Base-by-base conservation (phyloP, 805 yeast species). In the Candida tibetensis region DNA sequence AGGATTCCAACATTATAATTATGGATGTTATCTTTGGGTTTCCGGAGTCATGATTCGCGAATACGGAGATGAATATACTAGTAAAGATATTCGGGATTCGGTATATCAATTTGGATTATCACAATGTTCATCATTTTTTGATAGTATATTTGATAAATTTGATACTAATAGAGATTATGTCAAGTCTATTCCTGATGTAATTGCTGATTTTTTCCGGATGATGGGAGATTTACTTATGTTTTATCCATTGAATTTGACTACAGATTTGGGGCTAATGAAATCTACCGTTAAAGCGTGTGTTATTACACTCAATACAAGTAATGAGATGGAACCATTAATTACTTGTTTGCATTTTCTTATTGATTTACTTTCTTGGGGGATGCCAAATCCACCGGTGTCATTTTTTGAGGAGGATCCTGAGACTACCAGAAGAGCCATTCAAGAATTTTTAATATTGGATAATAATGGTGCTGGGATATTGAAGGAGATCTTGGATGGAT, bases 1-100 rank as follows among this genome's bases (percentile, higher is more conserved):
- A 27, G 93, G 95, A 1, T 90, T 88, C 63, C 72, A 79, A 31
- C 63, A 64, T 18, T 82, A 83, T 15, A 76, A 79, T 25, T 77
- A 66, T 52, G 97, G 96, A 3, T 86, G 95, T 57, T 89, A 83
- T 55, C 64, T 90, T 39, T 90, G 95, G 93, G 91, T 86, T 10
- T 82, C 95, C 2, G 97, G 96, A 6, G 72, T 84, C 7, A 66
- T 89, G 18, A 78, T 85, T 36, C 77, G 85, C 40, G 50, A 86
- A 43, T 90, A 72, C 59, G 79, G 81, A 21, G 82, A 80, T 47
- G 79, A 73, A 32, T 74, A 67, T 41, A 37, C 53, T 23, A 60
- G 64, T n/a, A 71, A 57, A 6, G 71, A 66, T 3, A 63, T 80
- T 15, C 77, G 76, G 45, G 71, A 70, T 19, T 75, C 85, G 2